Conservation (phyloP, 2,329 filamentous ascomycete genomes). For the Macroventuria anomochaeta region DNA sequence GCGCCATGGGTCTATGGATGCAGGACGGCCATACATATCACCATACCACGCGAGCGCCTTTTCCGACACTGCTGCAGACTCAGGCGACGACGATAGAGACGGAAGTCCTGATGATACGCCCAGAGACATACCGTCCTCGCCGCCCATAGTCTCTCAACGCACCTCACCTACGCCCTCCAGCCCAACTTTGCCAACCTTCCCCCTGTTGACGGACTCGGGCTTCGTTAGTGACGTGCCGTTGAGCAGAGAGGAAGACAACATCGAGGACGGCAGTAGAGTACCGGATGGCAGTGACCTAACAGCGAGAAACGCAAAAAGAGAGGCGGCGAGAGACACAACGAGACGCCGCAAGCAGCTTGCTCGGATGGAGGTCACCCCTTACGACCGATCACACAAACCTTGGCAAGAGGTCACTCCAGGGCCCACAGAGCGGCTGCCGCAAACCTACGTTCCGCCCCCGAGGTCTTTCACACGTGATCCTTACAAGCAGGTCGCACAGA, state of each 20-base stretch:
- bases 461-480: conserved; percentile 23
- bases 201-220: conserved; percentile 70
- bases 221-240: conserved; percentile 82
- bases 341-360: conserved; percentile 15
- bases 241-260: conserved; percentile 69
- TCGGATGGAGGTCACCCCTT: conserved; percentile 6
- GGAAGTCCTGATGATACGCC: conserved; percentile 65
- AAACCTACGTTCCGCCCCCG: conserved; percentile 34
- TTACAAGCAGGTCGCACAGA: conserved; percentile 28
- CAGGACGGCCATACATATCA: conserved; percentile 38
- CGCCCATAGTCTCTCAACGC: conserved; percentile 71
- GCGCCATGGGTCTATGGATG: conserved; percentile 67
- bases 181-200: conserved; percentile 68
- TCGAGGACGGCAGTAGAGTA: conserved; percentile 45
- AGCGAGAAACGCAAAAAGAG: conserved; percentile 13
- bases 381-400: conserved; percentile 30
- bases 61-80: conserved; percentile 54
- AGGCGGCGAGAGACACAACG: not conserved
- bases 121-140: conserved; percentile 86
- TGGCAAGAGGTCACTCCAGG: conserved; percentile 42
- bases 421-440: conserved; percentile 35
- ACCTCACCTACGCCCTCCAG: conserved; percentile 76
- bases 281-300: conserved; percentile 33
- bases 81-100: conserved; percentile 58
- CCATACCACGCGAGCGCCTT: conserved; percentile 43